Conservation (phyloP, 2,329 filamentous ascomycete species). For the Plenodomus tracheiphilus region DNA sequence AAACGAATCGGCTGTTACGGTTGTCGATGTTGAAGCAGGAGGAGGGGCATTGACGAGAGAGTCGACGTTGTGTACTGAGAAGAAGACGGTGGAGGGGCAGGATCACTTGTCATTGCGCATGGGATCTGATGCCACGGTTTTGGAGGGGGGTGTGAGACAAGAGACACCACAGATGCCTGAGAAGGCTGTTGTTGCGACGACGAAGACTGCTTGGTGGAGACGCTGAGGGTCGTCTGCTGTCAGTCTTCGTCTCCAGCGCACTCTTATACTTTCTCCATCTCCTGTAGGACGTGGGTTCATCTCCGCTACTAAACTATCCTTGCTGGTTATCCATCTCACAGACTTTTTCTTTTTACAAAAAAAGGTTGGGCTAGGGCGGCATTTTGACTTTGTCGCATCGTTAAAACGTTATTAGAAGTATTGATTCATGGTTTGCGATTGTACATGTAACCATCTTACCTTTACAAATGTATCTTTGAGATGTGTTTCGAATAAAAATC, state of each 20-base stretch:
- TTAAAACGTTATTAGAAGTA: too few relatives aligned
- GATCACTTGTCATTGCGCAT: not conserved
- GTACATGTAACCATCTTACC: too few relatives aligned
- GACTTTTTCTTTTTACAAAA: too few relatives aligned
- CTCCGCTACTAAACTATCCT: too few relatives aligned
- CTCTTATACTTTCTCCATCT: too few relatives aligned
- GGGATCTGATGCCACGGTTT: not conserved
- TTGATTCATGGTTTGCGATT: too few relatives aligned
- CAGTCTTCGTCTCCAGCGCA: not conserved
- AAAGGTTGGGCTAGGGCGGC: too few relatives aligned
- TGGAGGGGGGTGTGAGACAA: not conserved
- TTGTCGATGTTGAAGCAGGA: slow-evolving; percentile 32
- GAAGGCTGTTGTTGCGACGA: not conserved
- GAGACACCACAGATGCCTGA: not conserved
- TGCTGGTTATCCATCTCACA: too few relatives aligned
- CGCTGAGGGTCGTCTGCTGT: not conserved
- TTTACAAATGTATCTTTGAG: too few relatives aligned
- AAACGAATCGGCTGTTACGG: slow-evolving; percentile 26
- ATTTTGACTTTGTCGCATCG: too few relatives aligned
- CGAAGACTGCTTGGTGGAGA: not conserved
- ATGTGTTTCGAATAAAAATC: too few relatives aligned
- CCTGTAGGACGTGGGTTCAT: too few relatives aligned
- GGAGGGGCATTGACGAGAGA: slow-evolving; percentile 1
- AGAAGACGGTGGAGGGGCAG: not conserved
- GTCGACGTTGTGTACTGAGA: not conserved